These are phyloP conservation scores for Hamamelis virginiana DNA, from an alignment of 164 flowering plant genomes.

Conservation along the genomic window DNA sequence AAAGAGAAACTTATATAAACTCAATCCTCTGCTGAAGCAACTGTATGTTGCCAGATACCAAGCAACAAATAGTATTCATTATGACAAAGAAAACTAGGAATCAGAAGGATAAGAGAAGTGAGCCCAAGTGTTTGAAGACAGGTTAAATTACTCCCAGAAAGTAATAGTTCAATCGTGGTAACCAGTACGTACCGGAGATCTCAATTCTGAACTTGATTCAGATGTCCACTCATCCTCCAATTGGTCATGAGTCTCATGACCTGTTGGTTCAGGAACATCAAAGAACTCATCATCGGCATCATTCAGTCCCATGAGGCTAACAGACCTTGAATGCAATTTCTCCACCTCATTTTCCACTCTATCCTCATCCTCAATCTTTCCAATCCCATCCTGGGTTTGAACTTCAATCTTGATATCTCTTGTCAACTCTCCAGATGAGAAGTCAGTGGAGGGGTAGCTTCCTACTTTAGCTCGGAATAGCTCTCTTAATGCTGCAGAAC, in stretches of 20 bases:
- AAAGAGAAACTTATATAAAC: background rate
- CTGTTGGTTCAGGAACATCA: slow-evolving; percentile 47
- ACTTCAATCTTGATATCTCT: slow-evolving; percentile 19
- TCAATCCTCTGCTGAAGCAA: no score
- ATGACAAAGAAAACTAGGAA: background rate
- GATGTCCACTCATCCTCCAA: slow-evolving; percentile 39
- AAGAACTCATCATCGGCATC: slow-evolving; percentile 56
- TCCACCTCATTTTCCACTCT: slow-evolving; percentile 16
- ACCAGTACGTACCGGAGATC: slow-evolving; percentile 25
- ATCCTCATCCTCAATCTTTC: slow-evolving; percentile 12
- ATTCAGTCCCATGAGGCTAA: slow-evolving; percentile 37
- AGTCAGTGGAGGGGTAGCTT: slow-evolving; percentile 33
- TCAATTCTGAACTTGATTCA: slow-evolving; percentile 20
- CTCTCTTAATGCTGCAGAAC: slow-evolving; percentile 77
- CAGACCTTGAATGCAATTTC: slow-evolving; percentile 17
- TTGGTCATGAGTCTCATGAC: slow-evolving; percentile 27
- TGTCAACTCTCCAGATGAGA: slow-evolving; percentile 39
- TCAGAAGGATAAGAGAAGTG: background rate
- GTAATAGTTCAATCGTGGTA: background rate
- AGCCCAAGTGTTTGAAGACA: background rate
- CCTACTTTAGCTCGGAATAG: slow-evolving; percentile 61
- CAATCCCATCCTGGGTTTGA: slow-evolving; percentile 3
- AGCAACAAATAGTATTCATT: background rate
- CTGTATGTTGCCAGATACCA: background rate
- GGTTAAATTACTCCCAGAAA: background rate